A percentile compares a stretch with the other conserved stretches of the same genome.
Evolutionary conservation across 441 rosid genomes (phyloP).

Genomic region (Adansonia grandidieri): DNA sequence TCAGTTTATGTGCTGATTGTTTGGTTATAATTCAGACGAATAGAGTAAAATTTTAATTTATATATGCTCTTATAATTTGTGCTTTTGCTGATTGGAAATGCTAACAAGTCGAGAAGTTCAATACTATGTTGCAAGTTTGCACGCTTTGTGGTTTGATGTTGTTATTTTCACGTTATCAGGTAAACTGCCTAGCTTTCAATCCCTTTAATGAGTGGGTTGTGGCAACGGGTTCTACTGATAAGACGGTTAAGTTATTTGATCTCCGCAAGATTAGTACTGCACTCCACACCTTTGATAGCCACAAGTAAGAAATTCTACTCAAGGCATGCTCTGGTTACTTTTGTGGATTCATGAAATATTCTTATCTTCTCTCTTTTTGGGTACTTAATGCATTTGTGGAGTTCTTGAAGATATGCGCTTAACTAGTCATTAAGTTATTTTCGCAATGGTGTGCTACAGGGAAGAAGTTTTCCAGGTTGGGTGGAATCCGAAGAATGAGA

Average conservation of each 20-base stretch:
- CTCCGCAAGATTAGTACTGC: constrained; percentile 80
- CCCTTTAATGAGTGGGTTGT: constrained; percentile 97
- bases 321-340: not conserved
- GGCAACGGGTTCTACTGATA: constrained; percentile 96
- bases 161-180: constrained; percentile 46
- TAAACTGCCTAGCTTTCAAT: constrained; percentile 94
- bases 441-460: constrained; percentile 45
- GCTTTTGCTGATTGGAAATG: constrained; percentile 22
- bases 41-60: not conserved
- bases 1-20: not conserved
- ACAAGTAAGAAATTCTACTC: constrained; percentile 62
- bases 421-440: constrained; percentile 11
- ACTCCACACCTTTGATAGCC: constrained; percentile 91
- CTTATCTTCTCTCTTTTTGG: not conserved
- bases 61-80: not conserved
- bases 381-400: not conserved
- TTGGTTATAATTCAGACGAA: constrained; percentile 11
- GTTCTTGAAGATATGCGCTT: not conserved
- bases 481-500: constrained; percentile 93
- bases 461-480: constrained; percentile 99
- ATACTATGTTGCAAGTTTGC: not conserved
- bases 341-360: constrained; percentile 9
- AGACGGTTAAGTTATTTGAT: constrained; percentile 91
- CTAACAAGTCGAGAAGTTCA: not conserved
- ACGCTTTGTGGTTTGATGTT: not conserved